Evolutionary conservation across 257 asterid species (phyloP).

Genomic region (Plantago major): DNA sequence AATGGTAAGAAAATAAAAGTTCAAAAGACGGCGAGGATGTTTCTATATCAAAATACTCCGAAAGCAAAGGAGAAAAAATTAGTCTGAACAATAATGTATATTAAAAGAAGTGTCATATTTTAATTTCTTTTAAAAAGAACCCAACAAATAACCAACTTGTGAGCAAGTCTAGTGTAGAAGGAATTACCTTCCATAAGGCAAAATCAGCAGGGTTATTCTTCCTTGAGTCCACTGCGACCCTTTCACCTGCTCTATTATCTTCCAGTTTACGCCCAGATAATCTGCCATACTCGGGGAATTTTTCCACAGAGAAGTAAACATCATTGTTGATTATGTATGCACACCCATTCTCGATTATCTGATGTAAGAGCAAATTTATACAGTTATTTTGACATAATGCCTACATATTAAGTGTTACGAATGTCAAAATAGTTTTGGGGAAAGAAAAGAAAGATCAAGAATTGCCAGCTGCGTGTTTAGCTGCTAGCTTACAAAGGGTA

Average conservation of each 20-base stretch:
- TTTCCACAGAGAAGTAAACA: conserved; percentile 90
- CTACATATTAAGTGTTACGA: background rate
- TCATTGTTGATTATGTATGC: conserved; percentile 76
- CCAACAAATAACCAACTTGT: background rate
- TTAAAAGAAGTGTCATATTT: no score
- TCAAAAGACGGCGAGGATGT: no score
- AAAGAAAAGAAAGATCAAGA: conserved; percentile 6
- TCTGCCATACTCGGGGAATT: conserved; percentile 77
- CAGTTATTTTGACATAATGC: conserved; percentile 19
- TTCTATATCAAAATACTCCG: background rate
- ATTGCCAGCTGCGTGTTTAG: background rate
- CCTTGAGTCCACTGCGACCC: conserved; percentile 89
- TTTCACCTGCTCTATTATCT: conserved; percentile 94
- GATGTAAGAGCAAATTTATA: conserved; percentile 24
- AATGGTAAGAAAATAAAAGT: no score
- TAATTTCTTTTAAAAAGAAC: no score
- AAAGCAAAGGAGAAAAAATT: no score
- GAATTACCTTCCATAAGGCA: conserved; percentile 92
- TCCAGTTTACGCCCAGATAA: conserved; percentile 88
- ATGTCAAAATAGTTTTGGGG: background rate
- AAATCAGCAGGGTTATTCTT: conserved; percentile 94
- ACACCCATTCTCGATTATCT: conserved; percentile 78
- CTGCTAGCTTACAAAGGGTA: conserved; percentile 1
- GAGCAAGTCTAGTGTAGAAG: background rate
- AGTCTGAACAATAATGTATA: no score